A percentile compares a stretch with the other conserved stretches of the same genome.
Evolutionary conservation across 148 eudicot genomes (phyloP).

Genomic region (Suaeda aralocaspica): DNA sequence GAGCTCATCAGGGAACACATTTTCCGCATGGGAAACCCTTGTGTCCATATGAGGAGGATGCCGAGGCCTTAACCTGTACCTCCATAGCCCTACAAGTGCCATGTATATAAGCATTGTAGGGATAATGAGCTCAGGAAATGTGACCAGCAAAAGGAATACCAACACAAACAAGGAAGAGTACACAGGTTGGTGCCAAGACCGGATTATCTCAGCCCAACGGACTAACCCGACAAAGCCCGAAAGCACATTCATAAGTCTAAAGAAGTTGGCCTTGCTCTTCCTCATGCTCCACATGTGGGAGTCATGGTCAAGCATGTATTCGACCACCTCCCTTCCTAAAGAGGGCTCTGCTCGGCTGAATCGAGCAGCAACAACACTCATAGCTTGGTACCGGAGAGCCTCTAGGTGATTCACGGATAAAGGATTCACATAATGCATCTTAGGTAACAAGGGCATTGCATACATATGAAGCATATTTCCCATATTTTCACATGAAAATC

Average conservation of each 20-base stretch:
- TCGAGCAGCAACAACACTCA: conserved; percentile 62
- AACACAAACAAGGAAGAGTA: conserved; percentile 44
- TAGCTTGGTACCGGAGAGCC: conserved; percentile 70
- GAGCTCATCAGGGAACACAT: conserved; percentile 59
- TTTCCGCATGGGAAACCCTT: conserved; percentile 57
- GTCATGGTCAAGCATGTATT: conserved; percentile 93
- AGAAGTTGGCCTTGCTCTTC: conserved; percentile 86
- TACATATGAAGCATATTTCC: conserved; percentile 75
- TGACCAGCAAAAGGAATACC: conserved; percentile 42
- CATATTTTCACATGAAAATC: conserved; percentile 72
- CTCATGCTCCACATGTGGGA: conserved; percentile 99
- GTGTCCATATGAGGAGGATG: conserved; percentile 93
- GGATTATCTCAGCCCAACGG: conserved; percentile 43
- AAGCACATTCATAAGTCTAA: conserved; percentile 59
- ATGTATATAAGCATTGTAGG: conserved; percentile 41
- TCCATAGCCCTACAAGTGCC: conserved; percentile 59
- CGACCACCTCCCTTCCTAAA: conserved; percentile 77
- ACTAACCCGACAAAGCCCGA: conserved; percentile 38
- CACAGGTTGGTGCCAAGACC: conserved; percentile 60
- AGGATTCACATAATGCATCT: conserved; percentile 83
- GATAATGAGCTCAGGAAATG: conserved; percentile 60
- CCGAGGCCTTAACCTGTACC: conserved; percentile 55
- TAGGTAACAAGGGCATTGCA: conserved; percentile 63
- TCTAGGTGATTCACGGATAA: conserved; percentile 76
- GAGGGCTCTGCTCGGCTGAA: conserved; percentile 81